Conservation (phyloP, 2,329 filamentous ascomycete genomes). For the Ophiostoma ips region DNA sequence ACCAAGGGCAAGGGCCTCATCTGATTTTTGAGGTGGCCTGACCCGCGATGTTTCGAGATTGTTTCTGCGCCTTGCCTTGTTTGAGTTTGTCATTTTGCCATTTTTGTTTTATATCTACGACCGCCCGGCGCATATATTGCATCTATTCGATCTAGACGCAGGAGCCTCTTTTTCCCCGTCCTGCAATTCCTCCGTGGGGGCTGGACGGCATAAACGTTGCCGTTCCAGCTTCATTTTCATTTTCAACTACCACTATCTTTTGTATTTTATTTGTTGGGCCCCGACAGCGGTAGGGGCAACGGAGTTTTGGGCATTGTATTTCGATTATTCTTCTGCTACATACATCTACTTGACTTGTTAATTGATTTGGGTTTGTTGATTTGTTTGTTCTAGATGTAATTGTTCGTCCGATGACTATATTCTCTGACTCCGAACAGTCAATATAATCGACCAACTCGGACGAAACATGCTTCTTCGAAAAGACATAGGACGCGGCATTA, state of each 20-base stretch:
- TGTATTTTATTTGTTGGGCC: neutral
- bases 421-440: no score
- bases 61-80: neutral
- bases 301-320: neutral
- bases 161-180: no score
- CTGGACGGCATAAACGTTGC: neutral
- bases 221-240: neutral
- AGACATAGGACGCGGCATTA: no score
- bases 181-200: neutral
- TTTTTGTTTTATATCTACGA: neutral
- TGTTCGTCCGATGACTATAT: no score
- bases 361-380: no score
- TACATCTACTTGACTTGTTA: no score
- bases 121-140: neutral
- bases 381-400: no score
- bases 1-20: conserved; percentile 10
- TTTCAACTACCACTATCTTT: neutral
- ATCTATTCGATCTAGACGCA: neutral
- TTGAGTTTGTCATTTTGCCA: neutral
- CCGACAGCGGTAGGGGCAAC: neutral
- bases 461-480: no score
- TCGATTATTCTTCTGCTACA: no score
- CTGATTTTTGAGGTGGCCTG: no score
- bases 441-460: no score
- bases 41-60: neutral